Evolutionary conservation across 2,329 filamentous ascomycete species (phyloP).

Genomic region (Paraphaeosphaeria minitans): DNA sequence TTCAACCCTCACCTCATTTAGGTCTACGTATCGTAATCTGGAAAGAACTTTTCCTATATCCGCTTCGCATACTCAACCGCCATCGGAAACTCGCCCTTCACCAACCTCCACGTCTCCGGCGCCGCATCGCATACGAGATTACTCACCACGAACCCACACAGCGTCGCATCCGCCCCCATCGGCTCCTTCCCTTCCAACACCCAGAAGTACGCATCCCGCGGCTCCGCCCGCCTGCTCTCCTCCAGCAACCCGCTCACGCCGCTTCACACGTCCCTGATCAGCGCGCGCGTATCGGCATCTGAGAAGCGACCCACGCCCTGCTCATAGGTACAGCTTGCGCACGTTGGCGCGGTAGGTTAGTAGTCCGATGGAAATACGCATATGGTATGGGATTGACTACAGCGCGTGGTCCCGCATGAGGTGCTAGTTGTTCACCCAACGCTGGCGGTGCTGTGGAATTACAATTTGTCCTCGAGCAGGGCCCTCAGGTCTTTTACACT

Average conservation of each 20-base stretch:
- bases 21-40: conserved; percentile 58
- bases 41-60: conserved; percentile 63
- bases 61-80: conserved; percentile 61
- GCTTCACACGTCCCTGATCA: conserved; percentile 61
- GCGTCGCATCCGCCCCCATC: conserved; percentile 61
- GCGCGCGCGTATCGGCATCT: conserved; percentile 54
- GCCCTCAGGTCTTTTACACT: conserved; percentile 56
- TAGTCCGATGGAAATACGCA: conserved; percentile 58
- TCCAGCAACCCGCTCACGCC: conserved; percentile 54
- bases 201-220: conserved; percentile 58
- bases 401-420: conserved; percentile 61
- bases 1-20: neutral
- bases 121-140: conserved; percentile 58
- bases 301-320: conserved; percentile 62
- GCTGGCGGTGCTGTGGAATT: conserved; percentile 61
- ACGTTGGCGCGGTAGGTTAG: conserved; percentile 54
- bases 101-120: conserved; percentile 53
- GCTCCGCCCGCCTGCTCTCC: conserved; percentile 40
- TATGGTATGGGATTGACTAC: conserved; percentile 56
- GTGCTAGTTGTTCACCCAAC: conserved; percentile 65
- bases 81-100: conserved; percentile 54
- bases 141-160: conserved; percentile 65
- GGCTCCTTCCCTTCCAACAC: conserved; percentile 58
- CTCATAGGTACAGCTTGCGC: conserved; percentile 57
- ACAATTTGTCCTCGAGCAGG: conserved; percentile 65